Evolutionary conservation across 202 grass and related monocot species (phyloP).

Genomic region (Thinopyrum obtusiflorum): DNA sequence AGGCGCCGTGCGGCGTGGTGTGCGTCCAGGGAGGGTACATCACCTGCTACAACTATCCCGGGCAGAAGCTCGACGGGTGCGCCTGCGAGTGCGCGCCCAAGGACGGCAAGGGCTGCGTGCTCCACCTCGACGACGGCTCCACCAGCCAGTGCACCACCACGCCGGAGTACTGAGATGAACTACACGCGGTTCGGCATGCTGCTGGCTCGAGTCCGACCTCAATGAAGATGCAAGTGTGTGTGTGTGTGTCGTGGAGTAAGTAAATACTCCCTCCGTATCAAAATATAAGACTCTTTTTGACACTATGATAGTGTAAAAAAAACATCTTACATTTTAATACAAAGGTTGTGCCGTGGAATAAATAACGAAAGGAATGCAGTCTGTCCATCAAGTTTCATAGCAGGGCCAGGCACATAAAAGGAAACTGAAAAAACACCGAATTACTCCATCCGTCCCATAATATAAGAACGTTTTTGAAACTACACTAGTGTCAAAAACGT

Average conservation of each 20-base stretch:
- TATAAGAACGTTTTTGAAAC: too few species aligned
- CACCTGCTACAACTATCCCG: constrained; percentile 38
- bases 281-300: too few species aligned
- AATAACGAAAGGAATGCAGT: background rate
- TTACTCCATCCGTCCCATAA: too few species aligned
- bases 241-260: background rate
- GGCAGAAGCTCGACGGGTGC: constrained; percentile 25
- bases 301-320: too few species aligned
- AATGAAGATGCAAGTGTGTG: background rate
- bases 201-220: background rate
- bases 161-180: background rate
- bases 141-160: background rate
- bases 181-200: background rate
- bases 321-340: too few species aligned
- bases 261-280: too few species aligned
- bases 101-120: constrained; percentile 31
- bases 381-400: background rate
- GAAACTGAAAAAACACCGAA: too few species aligned
- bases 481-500: too few species aligned
- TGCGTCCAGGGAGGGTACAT: constrained; percentile 38
- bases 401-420: too few species aligned
- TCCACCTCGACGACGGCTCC: constrained; percentile 14
- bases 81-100: constrained; percentile 23
- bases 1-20: background rate
- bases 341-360: background rate